Base-by-base conservation (phyloP, 2,329 filamentous ascomycete species). In the Colletotrichum acutatum region DNA sequence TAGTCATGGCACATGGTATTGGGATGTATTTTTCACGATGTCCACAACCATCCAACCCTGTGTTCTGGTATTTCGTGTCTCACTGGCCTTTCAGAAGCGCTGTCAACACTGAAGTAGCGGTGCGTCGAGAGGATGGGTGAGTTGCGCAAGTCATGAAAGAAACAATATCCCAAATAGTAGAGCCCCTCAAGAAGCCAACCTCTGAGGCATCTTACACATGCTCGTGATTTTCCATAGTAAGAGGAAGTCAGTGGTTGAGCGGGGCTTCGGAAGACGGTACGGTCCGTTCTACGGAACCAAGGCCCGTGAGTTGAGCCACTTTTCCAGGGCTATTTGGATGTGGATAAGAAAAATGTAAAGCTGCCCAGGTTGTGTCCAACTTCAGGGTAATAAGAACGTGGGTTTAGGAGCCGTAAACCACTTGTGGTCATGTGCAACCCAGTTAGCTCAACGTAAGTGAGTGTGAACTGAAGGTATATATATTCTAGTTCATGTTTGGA, bases 241-340 rank as follows among this genome's bases (percentile, higher is more conserved):
- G 19, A 9, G 19, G 19, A 22, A 8, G 42, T 49, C 19, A 49
- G 42, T 22, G 7, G 0, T n/a, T 19, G 16, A 49, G 42, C 42
- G 42, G 42, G 42, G 19, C n/a, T 32, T 26, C 37, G 54, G 54
- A 37, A 32, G 54, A 52, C 64, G 64, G 64, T 61, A 67, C 54
- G 64, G 56, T n/a, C 64, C 64, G 37, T 24, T 52, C 6, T n/a
- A 60, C n/a, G 37, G 64, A 37, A 2, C 24, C 7, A 11, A 6
- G 58, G 14, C 19, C 16, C 34, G 37, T 19, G 14, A 6, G 16
- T 14, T 42, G 16, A 42, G 37, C 37, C 37, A 42, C 37, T 19
- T 8, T 42, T 42, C 37, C 37, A 6, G 37, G 16, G 6, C 7
- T n/a, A n/a, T n/a, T 42, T 9, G 19, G 16, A 9, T 49, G 42